Percentiles rank a stretch among this genome's conserved stretches.
Conservation (phyloP, 2,329 filamentous ascomycete genomes). For the Clonostachys sp. region DNA sequence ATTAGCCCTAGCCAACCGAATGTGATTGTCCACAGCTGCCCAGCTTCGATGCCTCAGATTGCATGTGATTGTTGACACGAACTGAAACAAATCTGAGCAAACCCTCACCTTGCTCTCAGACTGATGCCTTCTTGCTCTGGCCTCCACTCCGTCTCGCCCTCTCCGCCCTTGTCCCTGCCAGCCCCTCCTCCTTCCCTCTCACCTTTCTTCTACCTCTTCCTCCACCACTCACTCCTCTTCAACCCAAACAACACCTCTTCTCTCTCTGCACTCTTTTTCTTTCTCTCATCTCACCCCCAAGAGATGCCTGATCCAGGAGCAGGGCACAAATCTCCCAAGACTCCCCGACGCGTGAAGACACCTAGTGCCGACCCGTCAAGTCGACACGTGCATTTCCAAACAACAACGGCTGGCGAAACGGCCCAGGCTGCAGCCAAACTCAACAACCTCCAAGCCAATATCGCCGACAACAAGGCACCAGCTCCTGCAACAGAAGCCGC, state of each 20-base stretch:
- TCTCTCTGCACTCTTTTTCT: neutral
- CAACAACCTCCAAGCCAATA: neutral
- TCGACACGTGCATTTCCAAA: constrained; percentile 23
- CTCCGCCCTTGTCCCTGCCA: neutral
- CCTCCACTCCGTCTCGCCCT: neutral
- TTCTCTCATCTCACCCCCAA: neutral
- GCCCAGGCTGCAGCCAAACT: neutral
- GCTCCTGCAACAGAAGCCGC: neutral
- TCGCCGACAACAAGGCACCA: constrained; percentile 4
- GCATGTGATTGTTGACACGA: no score
- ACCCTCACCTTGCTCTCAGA: neutral
- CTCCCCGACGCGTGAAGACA: constrained; percentile 16
- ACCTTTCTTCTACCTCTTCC: neutral
- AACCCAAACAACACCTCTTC: neutral
- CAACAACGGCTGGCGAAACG: neutral
- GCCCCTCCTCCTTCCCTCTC: constrained; percentile 1
- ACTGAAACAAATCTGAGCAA: no score
- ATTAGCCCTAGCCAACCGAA: no score
- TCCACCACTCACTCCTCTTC: neutral
- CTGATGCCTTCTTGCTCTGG: neutral
- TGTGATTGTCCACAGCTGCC: no score
- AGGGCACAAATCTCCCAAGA: constrained; percentile 20
- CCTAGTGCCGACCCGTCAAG: constrained; percentile 8
- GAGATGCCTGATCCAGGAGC: constrained; percentile 17
- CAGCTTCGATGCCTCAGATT: no score